Base-by-base conservation (phyloP, 257 asterid species). In the Striga asiatica region DNA sequence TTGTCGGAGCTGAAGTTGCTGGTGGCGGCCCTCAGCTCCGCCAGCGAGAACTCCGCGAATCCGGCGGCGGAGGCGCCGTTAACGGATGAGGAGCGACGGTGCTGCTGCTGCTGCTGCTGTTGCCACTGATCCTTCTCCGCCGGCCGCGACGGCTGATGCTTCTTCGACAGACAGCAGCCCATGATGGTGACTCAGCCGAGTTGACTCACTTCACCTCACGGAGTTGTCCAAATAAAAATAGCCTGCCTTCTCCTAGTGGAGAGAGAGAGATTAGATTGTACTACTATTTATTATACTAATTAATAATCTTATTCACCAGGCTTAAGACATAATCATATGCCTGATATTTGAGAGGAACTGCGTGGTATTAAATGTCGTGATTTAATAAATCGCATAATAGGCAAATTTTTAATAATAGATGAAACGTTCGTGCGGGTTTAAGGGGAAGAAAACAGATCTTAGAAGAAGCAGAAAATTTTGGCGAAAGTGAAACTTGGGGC, bases 11-110 rank as follows among this genome's bases (percentile, higher is more conserved):
- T 89, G 81, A 89, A 89, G 83, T 71, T 83, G 73, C 70, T 74
- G 14, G 97, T 89, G 21, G 97, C 97, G 28, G 88, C 51, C 69
- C 78, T 85, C 18, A 89, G 88, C 75, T 83, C 95, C 62, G 84
- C 48, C 2, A 89, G 68, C 0, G 88, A 83, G 69, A 83, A 89
- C 93, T 83, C 97, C 4, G 93, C 69, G 74, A 83, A 89, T 54
- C 78, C 78, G 13, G 73, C 88, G 27, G 66, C 25, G 20, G 71
- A 41, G 6, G 78, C 66, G 5, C 78, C 83, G 50, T 81, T 78
- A 4, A 75, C 92, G 51, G 92, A 68, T 35, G 95, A 73, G 4
- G 81, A 62, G 52, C 78, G 82, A 52, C 78, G 78, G 72, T 80
- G 74, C 42, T 66, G 67, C 55, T 58, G 75, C 50, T 58, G 71